phyloP scores from a whole-genome alignment of 23 red algal genomes.

The Cyanidiococcus yangmingshanensis region DNA sequence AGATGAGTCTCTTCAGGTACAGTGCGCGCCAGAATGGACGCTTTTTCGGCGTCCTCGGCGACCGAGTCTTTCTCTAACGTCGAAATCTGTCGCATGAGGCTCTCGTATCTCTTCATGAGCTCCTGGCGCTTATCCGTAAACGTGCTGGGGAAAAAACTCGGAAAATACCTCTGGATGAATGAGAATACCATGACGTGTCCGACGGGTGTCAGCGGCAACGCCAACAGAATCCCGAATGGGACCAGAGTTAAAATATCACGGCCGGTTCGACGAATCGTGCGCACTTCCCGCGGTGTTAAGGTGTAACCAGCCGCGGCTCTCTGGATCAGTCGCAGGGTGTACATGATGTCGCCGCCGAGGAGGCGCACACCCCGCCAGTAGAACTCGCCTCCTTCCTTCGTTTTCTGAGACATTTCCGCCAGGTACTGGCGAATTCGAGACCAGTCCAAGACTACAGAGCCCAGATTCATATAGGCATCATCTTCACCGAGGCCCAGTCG shows the following conservation, averaged over 20 bases:
- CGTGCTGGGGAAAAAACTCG: constrained; percentile 93
- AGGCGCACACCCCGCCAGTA: constrained; percentile 74
- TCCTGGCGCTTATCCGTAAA: constrained; percentile 89
- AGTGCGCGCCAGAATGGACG: neutral
- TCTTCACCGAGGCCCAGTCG: constrained; percentile 74
- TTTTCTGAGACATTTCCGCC: constrained; percentile 40
- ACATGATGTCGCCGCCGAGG: constrained; percentile 65
- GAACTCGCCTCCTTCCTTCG: constrained; percentile 70
- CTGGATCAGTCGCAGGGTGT: constrained; percentile 58
- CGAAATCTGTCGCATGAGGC: constrained; percentile 16
- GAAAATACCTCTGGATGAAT: constrained; percentile 94
- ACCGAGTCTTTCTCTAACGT: neutral
- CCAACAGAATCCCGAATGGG: constrained; percentile 82
- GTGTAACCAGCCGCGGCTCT: constrained; percentile 61
- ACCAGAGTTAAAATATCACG: constrained; percentile 81
- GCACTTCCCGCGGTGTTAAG: constrained; percentile 84
- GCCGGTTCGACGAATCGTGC: constrained; percentile 76
- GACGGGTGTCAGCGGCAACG: constrained; percentile 80
- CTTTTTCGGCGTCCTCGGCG: neutral
- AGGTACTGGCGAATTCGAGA: constrained; percentile 47
- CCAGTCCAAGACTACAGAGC: constrained; percentile 36
- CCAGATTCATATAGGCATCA: constrained; percentile 28
- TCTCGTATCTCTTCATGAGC: constrained; percentile 74
- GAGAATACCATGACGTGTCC: constrained; percentile 97
- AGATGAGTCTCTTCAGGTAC: constrained; percentile 3